A percentile compares a stretch with the other conserved stretches of the same genome.
Conservation (phyloP, 176 grass and related monocot genomes). For the Olyra latifolia region DNA sequence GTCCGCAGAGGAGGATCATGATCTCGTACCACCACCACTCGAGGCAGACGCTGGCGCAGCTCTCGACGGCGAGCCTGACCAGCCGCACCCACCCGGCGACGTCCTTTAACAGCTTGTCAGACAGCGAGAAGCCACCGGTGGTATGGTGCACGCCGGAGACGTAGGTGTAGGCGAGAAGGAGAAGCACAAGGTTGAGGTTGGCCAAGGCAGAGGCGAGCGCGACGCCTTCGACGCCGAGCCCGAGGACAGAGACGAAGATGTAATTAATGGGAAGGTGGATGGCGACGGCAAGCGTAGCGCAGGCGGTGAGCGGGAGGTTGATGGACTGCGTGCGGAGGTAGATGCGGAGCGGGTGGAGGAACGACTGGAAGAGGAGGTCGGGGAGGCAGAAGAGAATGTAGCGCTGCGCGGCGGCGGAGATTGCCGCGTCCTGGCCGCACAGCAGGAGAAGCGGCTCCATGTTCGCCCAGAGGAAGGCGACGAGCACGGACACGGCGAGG, state of each 20-base stretch:
- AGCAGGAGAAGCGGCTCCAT: conserved; percentile 81
- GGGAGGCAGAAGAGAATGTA: conserved; percentile 81
- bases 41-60: conserved; percentile 78
- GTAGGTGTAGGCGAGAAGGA: conserved; percentile 70
- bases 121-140: conserved; percentile 67
- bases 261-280: conserved; percentile 84
- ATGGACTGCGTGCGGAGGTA: conserved; percentile 88
- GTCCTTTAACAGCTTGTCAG: conserved; percentile 54
- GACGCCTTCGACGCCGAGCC: conserved; percentile 69
- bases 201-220: conserved; percentile 68
- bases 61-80: conserved; percentile 56
- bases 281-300: conserved; percentile 59
- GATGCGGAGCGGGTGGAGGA: conserved; percentile 92
- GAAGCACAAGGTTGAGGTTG: conserved; percentile 83
- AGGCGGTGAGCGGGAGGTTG: conserved; percentile 75
- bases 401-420: conserved; percentile 59
- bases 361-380: conserved; percentile 83
- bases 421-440: conserved; percentile 67
- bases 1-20: conserved; percentile 92
- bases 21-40: conserved; percentile 99
- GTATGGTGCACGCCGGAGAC: conserved; percentile 57
- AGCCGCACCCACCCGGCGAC: conserved; percentile 54
- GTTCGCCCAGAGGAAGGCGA: conserved; percentile 71
- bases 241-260: conserved; percentile 60
- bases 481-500: conserved; percentile 54